These are phyloP conservation scores for Fonsecaea nubica DNA, from an alignment of 2,329 filamentous ascomycete genomes.

Conservation along the genomic window DNA sequence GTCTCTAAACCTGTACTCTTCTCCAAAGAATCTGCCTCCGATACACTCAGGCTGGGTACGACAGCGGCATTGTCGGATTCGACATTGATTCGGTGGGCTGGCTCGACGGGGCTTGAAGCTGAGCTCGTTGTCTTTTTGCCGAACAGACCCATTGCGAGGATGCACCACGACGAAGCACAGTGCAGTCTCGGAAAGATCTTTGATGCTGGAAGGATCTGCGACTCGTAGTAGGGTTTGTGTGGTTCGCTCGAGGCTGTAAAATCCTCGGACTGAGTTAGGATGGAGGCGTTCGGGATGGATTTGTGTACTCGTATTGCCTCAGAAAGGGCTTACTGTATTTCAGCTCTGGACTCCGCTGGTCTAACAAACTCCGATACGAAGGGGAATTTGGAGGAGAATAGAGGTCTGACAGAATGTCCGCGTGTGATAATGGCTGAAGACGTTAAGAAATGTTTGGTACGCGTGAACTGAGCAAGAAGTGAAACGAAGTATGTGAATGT, in stretches of 20 bases:
- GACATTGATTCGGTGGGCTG: constrained; percentile 16
- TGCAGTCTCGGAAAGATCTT: not conserved
- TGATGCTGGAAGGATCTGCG: constrained; percentile 4
- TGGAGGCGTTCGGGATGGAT: constrained; percentile 1
- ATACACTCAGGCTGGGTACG: constrained; percentile 36
- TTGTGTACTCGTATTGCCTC: constrained; percentile 13
- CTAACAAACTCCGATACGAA: not conserved
- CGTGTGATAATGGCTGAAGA: not conserved
- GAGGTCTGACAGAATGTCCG: not conserved
- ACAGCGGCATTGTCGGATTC: constrained; percentile 33
- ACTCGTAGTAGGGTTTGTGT: not conserved
- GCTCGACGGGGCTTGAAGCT: not conserved
- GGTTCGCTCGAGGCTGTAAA: constrained; percentile 5
- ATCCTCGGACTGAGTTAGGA: not conserved
- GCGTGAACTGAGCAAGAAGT: not conserved
- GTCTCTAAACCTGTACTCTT: constrained; percentile 24
- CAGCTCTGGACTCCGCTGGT: not conserved
- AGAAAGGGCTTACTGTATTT: constrained; percentile 9
- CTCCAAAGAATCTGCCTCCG: constrained; percentile 32
- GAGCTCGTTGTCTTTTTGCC: constrained; percentile 24
- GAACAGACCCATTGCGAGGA: constrained; percentile 31
- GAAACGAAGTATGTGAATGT: not conserved
- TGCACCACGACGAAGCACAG: not conserved
- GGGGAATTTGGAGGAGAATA: not conserved
- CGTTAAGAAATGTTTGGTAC: not conserved